Base-by-base conservation (phyloP, 2,329 filamentous ascomycete species). In the Pyricularia sp. region DNA sequence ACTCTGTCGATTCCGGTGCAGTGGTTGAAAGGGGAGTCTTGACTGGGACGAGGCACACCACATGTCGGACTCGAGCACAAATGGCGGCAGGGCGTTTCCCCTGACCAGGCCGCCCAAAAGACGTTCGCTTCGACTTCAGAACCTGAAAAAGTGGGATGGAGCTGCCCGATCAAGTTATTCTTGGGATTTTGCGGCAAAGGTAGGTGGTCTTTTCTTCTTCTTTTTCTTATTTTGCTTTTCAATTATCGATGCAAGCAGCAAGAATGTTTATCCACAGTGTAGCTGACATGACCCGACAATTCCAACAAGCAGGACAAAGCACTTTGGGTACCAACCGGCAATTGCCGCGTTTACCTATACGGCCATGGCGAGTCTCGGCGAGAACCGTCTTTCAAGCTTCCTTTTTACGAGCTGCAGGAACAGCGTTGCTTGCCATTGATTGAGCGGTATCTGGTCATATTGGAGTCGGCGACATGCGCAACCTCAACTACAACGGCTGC, bases 311-410 rank as follows among this genome's bases (percentile, higher is more conserved):
- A 93, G 91, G 91, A 94, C 72, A 81, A 85, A 2, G 91, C 93
- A 72, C 81, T 94, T 2, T 94, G 89, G 89, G 83, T 84, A 70
- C 81, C 84, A 12, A 79, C 88, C 71, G 91, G 89, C 17, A 87
- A 93, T 74, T 93, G 91, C 73, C 81, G 88, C 20, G 83, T 94
- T 1, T 84, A 93, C 76, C 81, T 94, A 0, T 89, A 92, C 73
- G 85, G 79, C n/a, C 82, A 83, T 71, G 89, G 88, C 58, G 85
- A 87, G 69, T 91, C 89, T 3, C 83, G 82, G 69, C 81, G 87
- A 72, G 88, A 88, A 0, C 88, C 91, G 1, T 87, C 91, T 1
- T 90, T 94, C 75, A 87, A 84, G 70, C 78, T 94, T 1, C 86
- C 88, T 0, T 85, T 90, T 66, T 80, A 82, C 5, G 79, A 81